Base-by-base conservation (phyloP, 768 basidiomycete species). In the Termitomyces heimii region DNA sequence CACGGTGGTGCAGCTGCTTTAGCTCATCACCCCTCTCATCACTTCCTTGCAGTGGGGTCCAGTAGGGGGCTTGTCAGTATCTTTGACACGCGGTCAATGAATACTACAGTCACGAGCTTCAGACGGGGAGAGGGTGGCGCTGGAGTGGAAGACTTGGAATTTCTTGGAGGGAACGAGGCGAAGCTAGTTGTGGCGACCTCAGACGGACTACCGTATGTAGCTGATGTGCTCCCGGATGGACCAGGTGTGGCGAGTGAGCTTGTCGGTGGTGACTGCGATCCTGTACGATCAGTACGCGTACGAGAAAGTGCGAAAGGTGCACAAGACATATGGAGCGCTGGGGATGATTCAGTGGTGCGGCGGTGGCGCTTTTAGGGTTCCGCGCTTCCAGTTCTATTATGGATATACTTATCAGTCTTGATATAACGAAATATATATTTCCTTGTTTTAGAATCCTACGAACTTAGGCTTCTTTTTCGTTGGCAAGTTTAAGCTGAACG, bases 301-400 rank as follows among this genome's bases (percentile, higher is more conserved):
- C 64, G 66, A 7, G 51, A 56, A 9, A 54, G 24, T 24, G 28
- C 35, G 22, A 32, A 55, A 13, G 55, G 65, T 24, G 65, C 67
- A 31, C 60, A 68, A 47, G 72, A 74, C 32, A 66, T 84, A 4
- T 85, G 84, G 84, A 80, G 71, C 55, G 82, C 82, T 9, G 78
- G 81, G 44, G 84, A 88, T 61, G 86, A 88, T 70, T 84, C 82
- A 0, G 64, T 85, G 35, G 82, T 87, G 0, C 72, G 84, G 58
- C 63, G 74, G 60, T 86, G 61, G 61, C 52, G 55, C 39, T 29
- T 59, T 31, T 59, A 31, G 50, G 35, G 34, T 4, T 7, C 6
- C 5, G n/a, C 2, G 5, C 24, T 52, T 40, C 18, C 26, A 13
- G 16, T 4, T 31, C 32, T 43, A 43, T 44, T 34, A 45, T 32